Evolutionary conservation across 2,329 filamentous ascomycete species (phyloP), one percentile per base, ranked within the genome.

Genomic region (Colletotrichum lentis): DNA sequence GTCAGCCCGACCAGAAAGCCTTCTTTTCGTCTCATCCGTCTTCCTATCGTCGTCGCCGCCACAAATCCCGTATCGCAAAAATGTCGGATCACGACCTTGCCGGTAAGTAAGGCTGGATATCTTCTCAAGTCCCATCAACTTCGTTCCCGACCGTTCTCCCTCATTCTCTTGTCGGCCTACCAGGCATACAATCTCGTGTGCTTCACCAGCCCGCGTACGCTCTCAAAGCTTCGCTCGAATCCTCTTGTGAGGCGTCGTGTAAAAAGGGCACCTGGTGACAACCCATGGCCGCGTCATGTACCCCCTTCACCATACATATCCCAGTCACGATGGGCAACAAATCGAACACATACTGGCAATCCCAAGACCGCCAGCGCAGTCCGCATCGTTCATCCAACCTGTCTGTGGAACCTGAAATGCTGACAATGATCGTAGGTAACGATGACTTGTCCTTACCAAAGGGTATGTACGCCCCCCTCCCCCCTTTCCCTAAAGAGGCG

Each of bases 71-170:
- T 31, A 56, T 22, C 7, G 31, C 44, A 58, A 80, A 53, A 70
- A 90, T 90, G 88, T 90, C 88, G 65, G 88, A 90, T 74, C 85
- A 89, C 77, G 88, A 90, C 76, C 88, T 89, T 80, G 85, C 83
- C 79, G 85, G 88, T 89, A 76, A 79, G 86, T 80, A 37, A 50
- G 5, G n/a, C n/a, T 41, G n/a, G n/a, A 22, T n/a, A 56, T 46
- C 39, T 24, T 41, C 41, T 24, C 12, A 35, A 14, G 5, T 7
- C 47, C 4, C n/a, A 6, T 7, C 7, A 7, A 20, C 37, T 31
- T 18, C n/a, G 37, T n/a, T 8, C 39, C n/a, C 11, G 44, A n/a
- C 12, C 8, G 2, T 5, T 16, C 22, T 60, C 22, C 12, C 11
- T 1, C 6, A 20, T n/a, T 11, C 3, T 31, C 8, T 14, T 2